Base-by-base conservation (phyloP, 1,284 basidiomycete genomes). In the Leccinum subspadiceum region DNA sequence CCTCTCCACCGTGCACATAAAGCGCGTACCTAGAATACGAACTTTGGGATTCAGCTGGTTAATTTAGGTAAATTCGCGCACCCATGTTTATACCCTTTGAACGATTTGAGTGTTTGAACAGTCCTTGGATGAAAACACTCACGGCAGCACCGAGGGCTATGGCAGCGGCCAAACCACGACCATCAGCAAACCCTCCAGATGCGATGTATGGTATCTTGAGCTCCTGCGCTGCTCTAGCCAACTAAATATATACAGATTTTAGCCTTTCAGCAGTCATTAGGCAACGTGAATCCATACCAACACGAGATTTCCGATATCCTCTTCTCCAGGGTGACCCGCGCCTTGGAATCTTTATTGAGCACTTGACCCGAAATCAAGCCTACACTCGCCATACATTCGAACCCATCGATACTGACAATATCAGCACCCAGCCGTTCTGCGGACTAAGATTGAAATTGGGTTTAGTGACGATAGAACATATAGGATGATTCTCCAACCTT, bases 281-380 rank as follows among this genome's bases (percentile, higher is more conserved):
- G 48, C 20, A 46, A 15, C 24, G 9, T n/a, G 22, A 13, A 26
- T 72, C 80, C 62, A 3, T 67, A 94, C 91, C 73, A 98, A 76
- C 4, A 97, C 89, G n/a, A 98, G 71, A 5, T 92, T 93, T 9
- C 93, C 93, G 37, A 97, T 92, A 73, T 98, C 96, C 59, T 97
- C 92, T 72, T 98, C 96, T 62, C 95, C 95, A 5, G 94, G 95
- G 74, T 97, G 94, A 31, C 95, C 95, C 41, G 94, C 93, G 70
- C 90, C 90, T 92, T 71, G 33, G 44, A 0, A 46, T 46, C 7
- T 1, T 12, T 35, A 33, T 60, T 41, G 54, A 37, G 4, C 3
- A 51, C 54, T 35, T 53, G 22, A 39, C 53, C 61, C 22, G 52
- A 41, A 50, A 31, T 24, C n/a, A 24, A 57, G 20, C 31, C 3